Base-by-base conservation (phyloP, 441 rosid genomes). In the Populus hybrid region DNA sequence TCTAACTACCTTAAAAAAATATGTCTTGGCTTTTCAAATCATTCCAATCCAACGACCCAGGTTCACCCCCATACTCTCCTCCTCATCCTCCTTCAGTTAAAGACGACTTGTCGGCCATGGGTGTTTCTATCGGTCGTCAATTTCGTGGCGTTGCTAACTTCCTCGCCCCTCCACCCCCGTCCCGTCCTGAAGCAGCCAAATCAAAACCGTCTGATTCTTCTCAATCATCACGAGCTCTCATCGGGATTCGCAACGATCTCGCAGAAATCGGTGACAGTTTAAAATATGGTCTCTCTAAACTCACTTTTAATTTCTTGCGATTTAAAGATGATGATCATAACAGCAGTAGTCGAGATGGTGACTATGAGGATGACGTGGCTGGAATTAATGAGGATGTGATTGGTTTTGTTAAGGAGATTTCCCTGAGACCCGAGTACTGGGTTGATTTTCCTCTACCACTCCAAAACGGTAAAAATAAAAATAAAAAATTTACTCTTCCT, bases 21-120 rank as follows among this genome's bases (percentile, higher is more conserved):
- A 91, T 91, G 95, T 88, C 90, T 75, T 87, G 93, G 92, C 78
- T 89, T 71, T 88, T 86, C 85, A 89, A 87, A 67, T 79, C 92
- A 24, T 76, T 84, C 61, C 83, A 81, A 76, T 75, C 82, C 38
- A 72, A 80, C 78, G 84, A 79, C 68, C 75, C 76, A 0, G 82
- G 74, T 78, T 79, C 82, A 28, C 72, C 84, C 2, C 75, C 83
- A 21, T 42, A 34, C 9, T 21, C 80, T 7, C 64, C 81, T 6
- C 53, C 84, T 0, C 28, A 26, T 26, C 70, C 82, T 36, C 50
- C 74, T 16, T 75, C 59, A 16, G 87, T 83, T 24, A 86, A 85
- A 78, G 87, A 81, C 1, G 89, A 87, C 68, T 64, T 86, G 32
- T 83, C 89, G 2, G 81, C 79, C 6, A 26, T 90, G 61, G 83